A percentile compares a stretch with the other conserved stretches of the same genome.
These are phyloP conservation scores for Moricandia arvensis DNA, from an alignment of 345 rosid species.

Conservation along the genomic window DNA sequence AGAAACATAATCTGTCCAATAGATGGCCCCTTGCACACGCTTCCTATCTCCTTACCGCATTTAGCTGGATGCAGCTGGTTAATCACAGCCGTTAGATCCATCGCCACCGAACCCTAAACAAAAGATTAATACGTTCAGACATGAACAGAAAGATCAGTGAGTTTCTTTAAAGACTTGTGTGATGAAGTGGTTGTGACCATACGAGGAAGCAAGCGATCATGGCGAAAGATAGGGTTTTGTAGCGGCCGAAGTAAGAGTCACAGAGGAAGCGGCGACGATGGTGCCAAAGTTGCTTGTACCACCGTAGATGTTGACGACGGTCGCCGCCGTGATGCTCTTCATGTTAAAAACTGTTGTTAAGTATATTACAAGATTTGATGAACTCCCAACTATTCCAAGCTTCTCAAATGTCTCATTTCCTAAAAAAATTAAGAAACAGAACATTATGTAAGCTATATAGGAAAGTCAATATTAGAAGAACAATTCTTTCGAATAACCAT, in stretches of 20 bases:
- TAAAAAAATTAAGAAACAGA: background rate
- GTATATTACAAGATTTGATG: constrained; percentile 52
- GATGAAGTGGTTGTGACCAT: background rate
- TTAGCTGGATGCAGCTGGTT: constrained; percentile 51
- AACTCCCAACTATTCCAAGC: constrained; percentile 61
- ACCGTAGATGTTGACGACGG: constrained; percentile 48
- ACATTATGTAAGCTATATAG: no score
- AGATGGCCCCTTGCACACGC: constrained; percentile 55
- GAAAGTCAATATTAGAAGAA: no score
- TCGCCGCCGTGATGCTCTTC: constrained; percentile 64
- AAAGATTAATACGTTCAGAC: background rate
- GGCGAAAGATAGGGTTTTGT: constrained; percentile 58
- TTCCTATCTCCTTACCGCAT: constrained; percentile 37
- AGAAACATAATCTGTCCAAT: constrained; percentile 60
- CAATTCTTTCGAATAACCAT: no score
- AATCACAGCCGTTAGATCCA: constrained; percentile 61
- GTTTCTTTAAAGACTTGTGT: background rate
- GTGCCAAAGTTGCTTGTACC: constrained; percentile 69
- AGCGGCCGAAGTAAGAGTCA: constrained; percentile 72
- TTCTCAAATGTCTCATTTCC: constrained; percentile 47
- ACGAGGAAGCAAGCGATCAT: constrained; percentile 62
- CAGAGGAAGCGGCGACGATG: constrained; percentile 59
- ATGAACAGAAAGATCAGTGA: background rate
- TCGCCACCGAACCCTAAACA: constrained; percentile 53
- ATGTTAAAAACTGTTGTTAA: constrained; percentile 60